A percentile compares a stretch with the other conserved stretches of the same genome.
Evolutionary conservation across 2,329 filamentous ascomycete species (phyloP).

Genomic region (Tricladium varicosporioides): DNA sequence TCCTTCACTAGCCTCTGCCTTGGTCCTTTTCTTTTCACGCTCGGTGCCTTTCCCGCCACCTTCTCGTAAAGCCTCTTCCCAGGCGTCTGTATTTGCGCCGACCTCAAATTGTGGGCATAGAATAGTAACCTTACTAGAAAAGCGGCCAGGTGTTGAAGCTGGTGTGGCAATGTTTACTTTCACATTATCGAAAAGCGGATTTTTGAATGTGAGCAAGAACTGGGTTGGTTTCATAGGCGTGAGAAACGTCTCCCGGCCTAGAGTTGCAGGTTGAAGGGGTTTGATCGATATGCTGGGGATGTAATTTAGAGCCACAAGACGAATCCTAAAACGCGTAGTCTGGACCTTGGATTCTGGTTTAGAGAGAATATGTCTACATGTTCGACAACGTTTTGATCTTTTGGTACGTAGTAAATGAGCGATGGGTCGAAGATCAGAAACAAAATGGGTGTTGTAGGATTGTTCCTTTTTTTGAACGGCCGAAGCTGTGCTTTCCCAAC

Average conservation of each 20-base stretch:
- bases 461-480: constrained; percentile 53
- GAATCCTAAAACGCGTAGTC: constrained; percentile 88
- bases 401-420: constrained; percentile 85
- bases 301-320: constrained; percentile 82
- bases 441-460: constrained; percentile 50
- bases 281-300: constrained; percentile 79
- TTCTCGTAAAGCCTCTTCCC: constrained; percentile 76
- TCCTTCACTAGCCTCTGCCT: constrained; percentile 36
- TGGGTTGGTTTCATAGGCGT: constrained; percentile 56
- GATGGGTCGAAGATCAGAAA: constrained; percentile 74
- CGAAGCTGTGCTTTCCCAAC: constrained; percentile 63
- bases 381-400: constrained; percentile 87
- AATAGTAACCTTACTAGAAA: constrained; percentile 80
- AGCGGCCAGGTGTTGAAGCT: constrained; percentile 71
- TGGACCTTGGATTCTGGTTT: constrained; percentile 90
- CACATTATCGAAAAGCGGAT: constrained; percentile 89
- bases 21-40: constrained; percentile 39
- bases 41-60: constrained; percentile 37
- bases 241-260: constrained; percentile 32
- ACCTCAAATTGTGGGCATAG: constrained; percentile 93
- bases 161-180: constrained; percentile 86
- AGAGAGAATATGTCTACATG: constrained; percentile 91
- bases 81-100: constrained; percentile 88
- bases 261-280: constrained; percentile 47
- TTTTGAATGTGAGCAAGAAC: constrained; percentile 86